Conservation (phyloP, 169 alveolate species). For the Plasmodium cynomolgi region DNA sequence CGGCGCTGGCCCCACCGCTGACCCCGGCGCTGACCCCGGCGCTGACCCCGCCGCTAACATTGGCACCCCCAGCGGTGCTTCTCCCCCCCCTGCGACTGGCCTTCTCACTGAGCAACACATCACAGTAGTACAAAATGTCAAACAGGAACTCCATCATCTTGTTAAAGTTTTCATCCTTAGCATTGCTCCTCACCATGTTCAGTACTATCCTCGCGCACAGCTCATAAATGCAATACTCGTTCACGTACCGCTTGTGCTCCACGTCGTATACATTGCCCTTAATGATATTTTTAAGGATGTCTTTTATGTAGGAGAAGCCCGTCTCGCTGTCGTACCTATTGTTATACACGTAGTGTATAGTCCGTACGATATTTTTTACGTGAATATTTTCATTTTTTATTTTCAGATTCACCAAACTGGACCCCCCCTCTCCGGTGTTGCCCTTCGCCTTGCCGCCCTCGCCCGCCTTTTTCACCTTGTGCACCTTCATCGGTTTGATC, state of each 20-base stretch:
- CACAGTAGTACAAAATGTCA: slow-evolving; percentile 72
- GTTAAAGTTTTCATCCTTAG: slow-evolving; percentile 62
- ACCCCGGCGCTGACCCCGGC: too few species aligned
- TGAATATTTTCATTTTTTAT: slow-evolving; percentile 66
- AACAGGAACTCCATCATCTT: slow-evolving; percentile 63
- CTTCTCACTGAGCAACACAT: slow-evolving; percentile 34
- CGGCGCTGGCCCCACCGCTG: not conserved
- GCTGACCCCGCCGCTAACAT: too few species aligned
- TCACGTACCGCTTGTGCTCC: slow-evolving; percentile 35
- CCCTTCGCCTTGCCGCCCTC: slow-evolving; percentile 21
- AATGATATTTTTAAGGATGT: slow-evolving; percentile 43
- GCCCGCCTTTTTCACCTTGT: slow-evolving; percentile 8
- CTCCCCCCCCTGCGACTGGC: not conserved
- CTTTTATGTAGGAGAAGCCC: slow-evolving; percentile 68
- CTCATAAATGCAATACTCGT: slow-evolving; percentile 58
- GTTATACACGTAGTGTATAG: slow-evolving; percentile 64
- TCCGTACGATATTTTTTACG: slow-evolving; percentile 59
- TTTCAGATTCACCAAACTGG: slow-evolving; percentile 27
- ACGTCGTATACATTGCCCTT: slow-evolving; percentile 66
- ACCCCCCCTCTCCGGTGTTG: not conserved
- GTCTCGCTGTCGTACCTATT: slow-evolving; percentile 69
- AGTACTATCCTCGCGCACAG: slow-evolving; percentile 34
- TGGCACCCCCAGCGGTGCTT: too few species aligned
- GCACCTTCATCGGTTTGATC: slow-evolving; percentile 19
- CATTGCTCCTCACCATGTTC: slow-evolving; percentile 37